These are phyloP conservation scores for Pittosporum tobira DNA, from an alignment of 129 eudicot genomes.

Conservation along the genomic window DNA sequence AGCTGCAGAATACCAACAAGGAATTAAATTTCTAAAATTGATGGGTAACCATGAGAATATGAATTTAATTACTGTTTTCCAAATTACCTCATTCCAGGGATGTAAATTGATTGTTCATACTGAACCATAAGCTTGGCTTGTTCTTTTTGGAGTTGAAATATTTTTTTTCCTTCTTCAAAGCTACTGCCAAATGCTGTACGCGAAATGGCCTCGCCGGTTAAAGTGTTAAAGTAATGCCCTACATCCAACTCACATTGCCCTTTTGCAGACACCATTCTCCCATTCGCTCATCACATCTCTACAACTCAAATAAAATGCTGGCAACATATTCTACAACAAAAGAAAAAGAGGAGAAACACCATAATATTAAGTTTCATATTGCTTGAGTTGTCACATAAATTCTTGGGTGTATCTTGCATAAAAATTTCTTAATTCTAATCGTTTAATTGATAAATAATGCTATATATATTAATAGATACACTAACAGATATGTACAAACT, in stretches of 20 bases:
- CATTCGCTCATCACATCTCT: conserved; percentile 2
- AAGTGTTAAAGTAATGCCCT: conserved; percentile 4
- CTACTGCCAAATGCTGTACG: no score
- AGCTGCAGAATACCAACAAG: no score
- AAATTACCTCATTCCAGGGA: conserved; percentile 14
- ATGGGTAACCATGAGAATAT: not conserved
- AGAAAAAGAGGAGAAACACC: not conserved
- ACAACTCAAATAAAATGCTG: conserved; percentile 9
- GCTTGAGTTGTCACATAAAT: no score
- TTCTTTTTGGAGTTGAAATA: conserved; percentile 5
- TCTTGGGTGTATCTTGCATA: no score
- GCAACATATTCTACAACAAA: conserved; percentile 1
- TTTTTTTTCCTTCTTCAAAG: conserved; percentile 12
- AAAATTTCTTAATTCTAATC: no score
- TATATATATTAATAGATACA: no score
- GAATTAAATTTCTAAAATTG: no score
- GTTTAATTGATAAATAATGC: no score
- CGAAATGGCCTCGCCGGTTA: conserved; percentile 11
- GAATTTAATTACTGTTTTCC: no score
- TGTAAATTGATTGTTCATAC: not conserved
- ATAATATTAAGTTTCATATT: no score
- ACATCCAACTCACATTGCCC: conserved; percentile 6
- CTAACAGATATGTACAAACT: no score
- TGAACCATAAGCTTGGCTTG: no score
- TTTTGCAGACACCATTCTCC: not conserved